Evolutionary conservation across 768 basidiomycete species (phyloP).

Genomic region (Leccinum variicolor): DNA sequence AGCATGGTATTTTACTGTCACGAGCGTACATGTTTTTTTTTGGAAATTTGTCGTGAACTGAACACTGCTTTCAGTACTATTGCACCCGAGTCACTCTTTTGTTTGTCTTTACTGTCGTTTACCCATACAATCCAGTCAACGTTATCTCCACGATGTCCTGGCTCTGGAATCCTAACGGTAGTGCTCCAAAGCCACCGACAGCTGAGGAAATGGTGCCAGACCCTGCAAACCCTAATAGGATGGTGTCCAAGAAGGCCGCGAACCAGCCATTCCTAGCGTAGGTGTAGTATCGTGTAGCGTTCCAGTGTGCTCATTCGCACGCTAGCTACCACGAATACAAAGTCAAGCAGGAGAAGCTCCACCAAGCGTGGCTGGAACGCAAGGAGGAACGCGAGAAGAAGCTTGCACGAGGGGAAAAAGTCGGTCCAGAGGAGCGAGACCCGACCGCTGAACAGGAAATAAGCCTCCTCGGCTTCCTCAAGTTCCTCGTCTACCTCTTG

Average conservation of each 20-base stretch:
- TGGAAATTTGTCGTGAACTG: not conserved
- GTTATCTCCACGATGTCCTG: conserved; percentile 52
- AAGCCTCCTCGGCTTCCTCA: conserved; percentile 60
- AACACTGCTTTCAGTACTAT: not conserved
- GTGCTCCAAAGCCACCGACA: conserved; percentile 36
- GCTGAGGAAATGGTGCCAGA: conserved; percentile 55
- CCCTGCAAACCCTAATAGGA: conserved; percentile 59
- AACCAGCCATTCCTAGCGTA: conserved; percentile 85
- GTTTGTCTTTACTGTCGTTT: not conserved
- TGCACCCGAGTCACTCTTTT: not conserved
- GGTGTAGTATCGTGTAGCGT: conserved; percentile 27
- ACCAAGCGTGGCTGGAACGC: conserved; percentile 63
- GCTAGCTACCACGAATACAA: conserved; percentile 66
- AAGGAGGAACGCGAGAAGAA: conserved; percentile 70
- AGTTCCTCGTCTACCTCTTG: conserved; percentile 58
- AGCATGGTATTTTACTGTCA: conserved; percentile 17
- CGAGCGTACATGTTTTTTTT: not conserved
- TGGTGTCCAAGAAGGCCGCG: conserved; percentile 78
- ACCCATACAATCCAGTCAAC: not conserved
- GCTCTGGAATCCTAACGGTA: conserved; percentile 48
- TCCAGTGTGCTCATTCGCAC: conserved; percentile 5
- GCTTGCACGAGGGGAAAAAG: conserved; percentile 69
- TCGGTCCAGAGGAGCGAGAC: conserved; percentile 69
- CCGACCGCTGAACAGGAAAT: conserved; percentile 69
- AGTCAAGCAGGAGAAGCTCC: conserved; percentile 55